Evolutionary conservation across 2,329 filamentous ascomycete species (phyloP).

Genomic region (Fusarium tuaranense): DNA sequence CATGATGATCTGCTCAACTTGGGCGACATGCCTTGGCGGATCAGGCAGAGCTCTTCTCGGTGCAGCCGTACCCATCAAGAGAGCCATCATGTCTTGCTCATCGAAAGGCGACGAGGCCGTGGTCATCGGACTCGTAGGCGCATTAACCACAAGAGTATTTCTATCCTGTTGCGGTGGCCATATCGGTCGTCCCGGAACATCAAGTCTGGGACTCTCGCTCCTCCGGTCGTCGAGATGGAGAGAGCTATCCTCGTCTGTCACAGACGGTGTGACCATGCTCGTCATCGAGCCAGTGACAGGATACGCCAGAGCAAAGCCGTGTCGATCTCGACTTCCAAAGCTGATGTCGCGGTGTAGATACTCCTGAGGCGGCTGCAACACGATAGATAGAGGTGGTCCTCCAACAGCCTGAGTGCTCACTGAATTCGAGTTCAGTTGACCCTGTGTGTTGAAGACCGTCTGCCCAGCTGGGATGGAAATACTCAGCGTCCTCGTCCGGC

Average conservation of each 20-base stretch:
- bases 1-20: constrained; percentile 43
- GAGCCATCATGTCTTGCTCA: constrained; percentile 49
- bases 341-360: constrained; percentile 20
- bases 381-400: constrained; percentile 29
- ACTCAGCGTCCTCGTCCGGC: constrained; percentile 39
- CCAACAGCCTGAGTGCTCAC: constrained; percentile 42
- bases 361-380: constrained; percentile 35
- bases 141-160: constrained; percentile 15
- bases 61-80: constrained; percentile 43
- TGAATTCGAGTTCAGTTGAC: constrained; percentile 37
- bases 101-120: constrained; percentile 48
- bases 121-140: constrained; percentile 32
- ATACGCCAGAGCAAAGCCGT: constrained; percentile 36
- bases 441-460: constrained; percentile 15
- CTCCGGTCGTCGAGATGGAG: constrained; percentile 10
- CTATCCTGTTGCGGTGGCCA: constrained; percentile 18
- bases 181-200: constrained; percentile 7
- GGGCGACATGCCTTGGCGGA: constrained; percentile 44
- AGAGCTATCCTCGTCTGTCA: constrained; percentile 32
- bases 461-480: constrained; percentile 27
- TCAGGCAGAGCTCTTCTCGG: constrained; percentile 45
- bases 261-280: constrained; percentile 42
- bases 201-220: constrained; percentile 26
- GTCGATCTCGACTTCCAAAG: constrained; percentile 20
- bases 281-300: constrained; percentile 40